These are phyloP conservation scores for Boletus vermiculosoides DNA, from an alignment of 768 basidiomycete genomes.

Conservation along the genomic window DNA sequence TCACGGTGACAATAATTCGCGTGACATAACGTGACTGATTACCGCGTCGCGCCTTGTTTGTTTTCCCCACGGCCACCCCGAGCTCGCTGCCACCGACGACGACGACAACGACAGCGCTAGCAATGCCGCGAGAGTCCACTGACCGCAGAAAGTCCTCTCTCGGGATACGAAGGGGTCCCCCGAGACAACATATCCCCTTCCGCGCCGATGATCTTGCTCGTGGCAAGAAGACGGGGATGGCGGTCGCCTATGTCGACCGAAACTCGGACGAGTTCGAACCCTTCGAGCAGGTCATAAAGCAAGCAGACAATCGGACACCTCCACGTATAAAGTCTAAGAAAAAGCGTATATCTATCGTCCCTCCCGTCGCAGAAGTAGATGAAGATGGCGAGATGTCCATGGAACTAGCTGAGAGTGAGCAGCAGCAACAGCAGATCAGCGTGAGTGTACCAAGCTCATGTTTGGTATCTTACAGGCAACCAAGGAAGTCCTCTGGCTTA, in stretches of 20 bases:
- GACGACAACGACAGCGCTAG: constrained; percentile 3
- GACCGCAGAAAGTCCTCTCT: constrained; percentile 38
- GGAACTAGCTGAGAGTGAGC: constrained; percentile 73
- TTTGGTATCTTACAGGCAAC: constrained; percentile 20
- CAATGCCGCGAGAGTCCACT: constrained; percentile 29
- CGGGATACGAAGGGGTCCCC: constrained; percentile 53
- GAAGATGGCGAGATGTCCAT: constrained; percentile 74
- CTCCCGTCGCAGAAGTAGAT: constrained; percentile 39
- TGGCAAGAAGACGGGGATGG: constrained; percentile 78
- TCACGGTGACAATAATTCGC: constrained; percentile 18
- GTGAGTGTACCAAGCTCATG: constrained; percentile 3
- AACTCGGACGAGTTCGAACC: constrained; percentile 82
- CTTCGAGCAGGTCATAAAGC: constrained; percentile 70
- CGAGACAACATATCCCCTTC: constrained; percentile 72
- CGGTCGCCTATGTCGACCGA: constrained; percentile 64
- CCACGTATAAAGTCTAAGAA: constrained; percentile 52
- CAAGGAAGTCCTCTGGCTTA: constrained; percentile 35
- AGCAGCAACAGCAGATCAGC: background rate
- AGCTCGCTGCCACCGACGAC: constrained; percentile 14
- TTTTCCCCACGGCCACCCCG: constrained; percentile 21
- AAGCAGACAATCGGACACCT: constrained; percentile 66
- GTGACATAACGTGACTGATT: constrained; percentile 29
- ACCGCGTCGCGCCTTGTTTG: constrained; percentile 28
- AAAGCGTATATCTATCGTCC: constrained; percentile 42
- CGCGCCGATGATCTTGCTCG: constrained; percentile 74